These are phyloP conservation scores for Trifolium subterraneum DNA, from an alignment of 306 rosid species.

Conservation along the genomic window DNA sequence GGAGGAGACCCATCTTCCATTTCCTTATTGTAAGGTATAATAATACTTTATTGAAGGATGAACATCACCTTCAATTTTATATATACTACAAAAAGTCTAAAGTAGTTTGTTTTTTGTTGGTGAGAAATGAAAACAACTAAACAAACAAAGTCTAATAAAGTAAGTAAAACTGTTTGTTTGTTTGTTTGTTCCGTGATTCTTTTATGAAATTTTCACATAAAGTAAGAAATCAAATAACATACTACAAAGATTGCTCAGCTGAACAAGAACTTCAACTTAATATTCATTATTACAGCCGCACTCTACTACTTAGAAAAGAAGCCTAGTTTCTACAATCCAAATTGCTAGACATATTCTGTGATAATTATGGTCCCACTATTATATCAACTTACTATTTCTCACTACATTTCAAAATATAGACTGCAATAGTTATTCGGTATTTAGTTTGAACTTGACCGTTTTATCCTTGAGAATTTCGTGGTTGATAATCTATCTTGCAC, in stretches of 20 bases:
- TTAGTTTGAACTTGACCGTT: too few relatives aligned
- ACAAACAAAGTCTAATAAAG: constrained; percentile 2
- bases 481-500: too few relatives aligned
- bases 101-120: not conserved
- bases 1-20: not conserved
- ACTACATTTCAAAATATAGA: too few relatives aligned
- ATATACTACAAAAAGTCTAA: not conserved
- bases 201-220: not conserved
- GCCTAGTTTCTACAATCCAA: not conserved
- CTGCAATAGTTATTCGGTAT: too few relatives aligned
- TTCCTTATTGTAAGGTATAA: not conserved
- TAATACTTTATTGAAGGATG: not conserved
- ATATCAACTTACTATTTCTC: too few relatives aligned
- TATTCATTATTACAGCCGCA: not conserved
- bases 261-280: not conserved
- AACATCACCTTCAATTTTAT: not conserved
- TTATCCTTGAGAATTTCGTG: too few relatives aligned
- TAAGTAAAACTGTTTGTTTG: not conserved
- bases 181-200: not conserved
- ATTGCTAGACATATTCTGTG: not conserved
- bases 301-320: not conserved
- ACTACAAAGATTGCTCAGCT: not conserved
- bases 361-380: not conserved
- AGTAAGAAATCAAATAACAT: not conserved
- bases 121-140: not conserved